Evolutionary conservation across 177 flowering plant species (phyloP).

Genomic region (Vitis hybrid): DNA sequence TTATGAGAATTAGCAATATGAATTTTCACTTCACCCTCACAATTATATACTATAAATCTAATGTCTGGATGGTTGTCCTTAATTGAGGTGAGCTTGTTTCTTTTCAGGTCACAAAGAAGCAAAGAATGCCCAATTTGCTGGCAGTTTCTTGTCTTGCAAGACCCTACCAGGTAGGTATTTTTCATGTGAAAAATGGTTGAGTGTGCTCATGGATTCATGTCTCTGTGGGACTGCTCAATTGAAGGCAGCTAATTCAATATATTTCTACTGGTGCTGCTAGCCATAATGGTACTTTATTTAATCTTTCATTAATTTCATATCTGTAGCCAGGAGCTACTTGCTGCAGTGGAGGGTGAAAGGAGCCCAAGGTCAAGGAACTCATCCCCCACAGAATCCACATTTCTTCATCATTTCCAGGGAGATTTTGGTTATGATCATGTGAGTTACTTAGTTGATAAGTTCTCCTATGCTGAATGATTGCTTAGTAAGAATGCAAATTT

Average conservation of each 20-base stretch:
- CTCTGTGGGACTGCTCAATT: no score
- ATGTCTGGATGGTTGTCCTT: background rate
- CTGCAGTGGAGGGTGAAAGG: conserved; percentile 56
- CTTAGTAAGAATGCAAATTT: conserved; percentile 9
- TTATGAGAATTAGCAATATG: no score
- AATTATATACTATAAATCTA: background rate
- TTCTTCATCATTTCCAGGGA: conserved; percentile 21
- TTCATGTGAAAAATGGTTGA: background rate
- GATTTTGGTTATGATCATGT: conserved; percentile 39
- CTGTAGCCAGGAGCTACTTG: conserved; percentile 73
- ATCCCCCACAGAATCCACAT: conserved; percentile 20
- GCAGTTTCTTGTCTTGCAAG: conserved; percentile 58
- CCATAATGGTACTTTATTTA: background rate
- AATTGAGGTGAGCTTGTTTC: background rate
- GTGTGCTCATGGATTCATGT: background rate
- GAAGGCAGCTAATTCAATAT: background rate
- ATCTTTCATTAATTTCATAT: background rate
- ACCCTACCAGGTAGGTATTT: conserved; percentile 51
- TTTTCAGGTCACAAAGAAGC: conserved; percentile 80
- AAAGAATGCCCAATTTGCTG: conserved; percentile 88
- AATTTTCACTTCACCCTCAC: no score
- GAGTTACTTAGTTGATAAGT: conserved; percentile 14
- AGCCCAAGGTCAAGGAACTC: conserved; percentile 33
- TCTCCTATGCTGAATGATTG: conserved; percentile 1
- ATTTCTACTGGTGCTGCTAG: background rate